Conservation (phyloP, 1,139 yeast species). For the Pichia sp. region DNA sequence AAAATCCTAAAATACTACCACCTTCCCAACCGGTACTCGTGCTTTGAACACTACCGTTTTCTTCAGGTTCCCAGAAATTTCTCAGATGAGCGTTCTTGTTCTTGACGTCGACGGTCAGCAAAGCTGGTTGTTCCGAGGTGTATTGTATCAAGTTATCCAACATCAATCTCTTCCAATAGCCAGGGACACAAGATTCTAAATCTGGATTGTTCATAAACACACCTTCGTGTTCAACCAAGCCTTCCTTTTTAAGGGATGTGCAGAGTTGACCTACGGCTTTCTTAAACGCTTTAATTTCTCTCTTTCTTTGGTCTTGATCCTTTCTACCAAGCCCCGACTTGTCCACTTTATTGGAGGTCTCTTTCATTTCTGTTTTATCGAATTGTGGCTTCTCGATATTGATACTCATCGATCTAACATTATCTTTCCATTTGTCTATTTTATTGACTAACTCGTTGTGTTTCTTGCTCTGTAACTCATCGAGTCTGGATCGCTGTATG, state of each 20-base stretch:
- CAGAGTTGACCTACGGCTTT: slow-evolving; percentile 5
- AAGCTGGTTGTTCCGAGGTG: background rate
- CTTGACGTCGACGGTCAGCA: background rate
- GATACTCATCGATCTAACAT: background rate
- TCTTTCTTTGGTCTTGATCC: slow-evolving; percentile 1
- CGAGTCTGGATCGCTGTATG: background rate
- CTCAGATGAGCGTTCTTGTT: background rate
- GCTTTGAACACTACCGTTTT: slow-evolving; percentile 25
- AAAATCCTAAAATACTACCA: slow-evolving; percentile 28
- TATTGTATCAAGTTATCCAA: slow-evolving; percentile 23
- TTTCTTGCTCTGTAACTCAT: slow-evolving; percentile 1
- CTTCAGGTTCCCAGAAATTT: slow-evolving; percentile 29
- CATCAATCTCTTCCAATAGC: slow-evolving; percentile 27
- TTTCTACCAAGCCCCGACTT: background rate
- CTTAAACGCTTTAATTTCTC: slow-evolving; percentile 1
- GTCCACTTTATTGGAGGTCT: background rate
- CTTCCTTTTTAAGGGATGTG: slow-evolving; percentile 9
- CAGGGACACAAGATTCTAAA: slow-evolving; percentile 30
- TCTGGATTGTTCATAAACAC: slow-evolving; percentile 29
- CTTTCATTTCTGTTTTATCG: background rate
- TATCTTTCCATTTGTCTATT: slow-evolving; percentile 14
- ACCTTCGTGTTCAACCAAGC: slow-evolving; percentile 18
- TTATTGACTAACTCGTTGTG: slow-evolving; percentile 11
- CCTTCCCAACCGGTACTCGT: slow-evolving; percentile 27
- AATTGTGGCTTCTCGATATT: background rate